Evolutionary conservation across 305 asterid genomes (phyloP).

Genomic region (Nicotiana rustica): DNA sequence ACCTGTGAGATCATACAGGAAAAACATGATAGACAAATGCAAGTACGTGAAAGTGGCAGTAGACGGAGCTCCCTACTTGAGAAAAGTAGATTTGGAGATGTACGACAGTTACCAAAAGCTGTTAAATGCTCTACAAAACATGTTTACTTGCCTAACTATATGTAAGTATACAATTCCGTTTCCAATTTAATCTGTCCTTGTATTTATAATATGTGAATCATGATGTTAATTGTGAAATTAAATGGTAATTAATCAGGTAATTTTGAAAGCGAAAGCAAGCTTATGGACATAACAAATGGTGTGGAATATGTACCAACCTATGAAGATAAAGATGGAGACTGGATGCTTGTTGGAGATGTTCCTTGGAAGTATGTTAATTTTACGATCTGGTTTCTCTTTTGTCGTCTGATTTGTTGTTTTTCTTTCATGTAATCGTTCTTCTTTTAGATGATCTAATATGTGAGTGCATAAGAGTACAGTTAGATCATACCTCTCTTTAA

Average conservation of each 20-base stretch:
- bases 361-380: slow-evolving; percentile 71
- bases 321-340: slow-evolving; percentile 82
- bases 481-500: no score
- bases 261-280: slow-evolving; percentile 54
- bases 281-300: slow-evolving; percentile 56
- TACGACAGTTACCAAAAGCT: slow-evolving; percentile 57
- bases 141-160: slow-evolving; percentile 64
- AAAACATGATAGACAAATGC: slow-evolving; percentile 35
- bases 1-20: slow-evolving; percentile 45
- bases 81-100: slow-evolving; percentile 67
- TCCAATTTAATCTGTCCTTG: no score
- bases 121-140: slow-evolving; percentile 56
- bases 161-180: slow-evolving; percentile 43
- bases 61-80: slow-evolving; percentile 82
- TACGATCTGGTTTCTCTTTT: no score
- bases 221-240: no score
- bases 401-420: no score
- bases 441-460: no score
- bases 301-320: slow-evolving; percentile 67
- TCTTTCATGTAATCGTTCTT: no score
- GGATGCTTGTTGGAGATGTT: slow-evolving; percentile 94
- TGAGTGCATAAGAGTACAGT: no score
- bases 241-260: slow-evolving; percentile 41
- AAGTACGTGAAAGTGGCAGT: slow-evolving; percentile 73
- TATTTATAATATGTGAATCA: no score